Evolutionary conservation across 2,329 filamentous ascomycete species (phyloP).

Genomic region (Sporothrix globosa): DNA sequence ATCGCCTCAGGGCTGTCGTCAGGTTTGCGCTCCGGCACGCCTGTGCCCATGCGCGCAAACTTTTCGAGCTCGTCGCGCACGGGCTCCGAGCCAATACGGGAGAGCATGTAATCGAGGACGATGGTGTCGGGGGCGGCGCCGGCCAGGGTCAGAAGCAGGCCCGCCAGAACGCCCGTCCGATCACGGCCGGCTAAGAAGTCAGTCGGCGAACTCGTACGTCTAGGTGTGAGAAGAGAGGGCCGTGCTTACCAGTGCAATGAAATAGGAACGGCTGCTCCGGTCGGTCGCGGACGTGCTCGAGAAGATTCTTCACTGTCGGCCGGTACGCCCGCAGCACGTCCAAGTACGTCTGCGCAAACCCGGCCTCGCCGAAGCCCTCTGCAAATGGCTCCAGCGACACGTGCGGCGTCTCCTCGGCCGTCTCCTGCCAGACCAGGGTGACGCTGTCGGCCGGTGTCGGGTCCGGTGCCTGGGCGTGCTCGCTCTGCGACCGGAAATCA

Average conservation of each 20-base stretch:
- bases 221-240: not conserved
- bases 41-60: constrained; percentile 48
- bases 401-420: constrained; percentile 44
- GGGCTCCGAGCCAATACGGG: constrained; percentile 57
- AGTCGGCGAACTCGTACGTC: not conserved
- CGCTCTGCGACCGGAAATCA: constrained; percentile 54
- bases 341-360: constrained; percentile 53
- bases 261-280: constrained; percentile 53
- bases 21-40: constrained; percentile 32
- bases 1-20: not conserved
- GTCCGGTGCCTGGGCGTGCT: constrained; percentile 50
- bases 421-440: constrained; percentile 49
- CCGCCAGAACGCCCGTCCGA: constrained; percentile 56
- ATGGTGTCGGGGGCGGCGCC: constrained; percentile 51
- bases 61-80: constrained; percentile 53
- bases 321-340: constrained; percentile 51
- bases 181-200: constrained; percentile 55
- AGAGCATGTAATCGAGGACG: constrained; percentile 57
- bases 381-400: constrained; percentile 50
- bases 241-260: constrained; percentile 55
- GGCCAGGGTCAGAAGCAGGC: constrained; percentile 55
- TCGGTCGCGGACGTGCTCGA: constrained; percentile 54
- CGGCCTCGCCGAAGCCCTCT: constrained; percentile 50
- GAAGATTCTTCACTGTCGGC: constrained; percentile 49
- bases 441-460: constrained; percentile 51